These are phyloP conservation scores for Vitis hybrid DNA, from an alignment of 177 flowering plant genomes.

Conservation along the genomic window DNA sequence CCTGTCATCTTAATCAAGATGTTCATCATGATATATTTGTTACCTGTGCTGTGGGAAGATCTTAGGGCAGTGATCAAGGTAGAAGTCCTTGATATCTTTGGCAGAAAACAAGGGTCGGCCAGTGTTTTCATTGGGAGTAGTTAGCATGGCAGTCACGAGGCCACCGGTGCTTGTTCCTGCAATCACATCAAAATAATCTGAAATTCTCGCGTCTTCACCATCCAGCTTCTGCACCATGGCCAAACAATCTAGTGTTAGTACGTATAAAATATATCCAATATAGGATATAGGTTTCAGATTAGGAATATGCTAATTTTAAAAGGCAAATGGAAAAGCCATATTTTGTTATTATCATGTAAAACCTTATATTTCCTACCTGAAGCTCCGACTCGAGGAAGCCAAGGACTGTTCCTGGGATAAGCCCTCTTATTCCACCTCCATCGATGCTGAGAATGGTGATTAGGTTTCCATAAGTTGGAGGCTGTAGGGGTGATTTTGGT, in stretches of 20 bases:
- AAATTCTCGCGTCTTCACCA: conserved; percentile 58
- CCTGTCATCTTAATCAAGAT: not conserved
- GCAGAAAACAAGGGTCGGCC: conserved; percentile 63
- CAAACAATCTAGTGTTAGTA: not conserved
- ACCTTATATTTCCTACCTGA: conserved; percentile 20
- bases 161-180: conserved; percentile 79
- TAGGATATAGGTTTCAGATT: not conserved
- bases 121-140: conserved; percentile 45
- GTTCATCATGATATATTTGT: not conserved
- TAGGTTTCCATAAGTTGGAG: conserved; percentile 35
- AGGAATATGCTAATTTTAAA: too few relatives aligned
- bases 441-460: conserved; percentile 38
- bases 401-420: conserved; percentile 35
- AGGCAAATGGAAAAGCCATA: too few relatives aligned
- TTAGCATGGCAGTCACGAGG: conserved; percentile 61
- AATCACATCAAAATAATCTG: conserved; percentile 71
- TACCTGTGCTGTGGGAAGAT: conserved; percentile 57
- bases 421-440: conserved; percentile 44
- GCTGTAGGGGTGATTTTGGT: conserved; percentile 10
- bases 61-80: conserved; percentile 46
- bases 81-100: conserved; percentile 54
- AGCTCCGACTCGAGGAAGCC: conserved; percentile 34
- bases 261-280: too few relatives aligned
- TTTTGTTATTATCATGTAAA: not conserved
- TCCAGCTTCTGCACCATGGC: conserved; percentile 41